Base-by-base conservation (phyloP, 1,139 yeast species). In the Kurtzmaniella quercitrusa region DNA sequence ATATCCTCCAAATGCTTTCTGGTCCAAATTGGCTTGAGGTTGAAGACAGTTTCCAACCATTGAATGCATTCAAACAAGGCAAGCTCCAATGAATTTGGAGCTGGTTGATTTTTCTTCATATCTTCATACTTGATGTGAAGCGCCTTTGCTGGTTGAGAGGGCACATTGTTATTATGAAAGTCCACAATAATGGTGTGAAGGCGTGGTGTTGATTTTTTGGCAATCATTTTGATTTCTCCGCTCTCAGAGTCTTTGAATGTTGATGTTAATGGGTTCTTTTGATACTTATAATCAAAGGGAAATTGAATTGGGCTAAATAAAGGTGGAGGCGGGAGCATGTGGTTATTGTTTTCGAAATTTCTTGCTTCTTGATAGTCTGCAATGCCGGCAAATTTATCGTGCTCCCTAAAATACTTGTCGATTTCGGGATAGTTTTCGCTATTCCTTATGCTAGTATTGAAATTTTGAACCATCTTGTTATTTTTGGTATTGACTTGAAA, bases 311-410 rank as follows among this genome's bases (percentile, higher is more conserved):
- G 80, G 2, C 96, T 83, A 51, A 88, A 85, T 38, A 86, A 64
- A 1, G 97, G 93, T 2, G 97, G 95, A 0, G 98, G 96, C 1
- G 94, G 84, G 18, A 91, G 59, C 47, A 87, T 88, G 48, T 81
- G 76, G 50, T 81, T 79, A 36, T 62, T 59, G 54, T 74, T 71
- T 16, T 65, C 52, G 49, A 63, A 60, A 37, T 55, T 47, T 39
- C 54, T 50, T 3, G 50, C 45, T 21, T 63, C 56, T 40, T 57
- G 58, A 46, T 56, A 63, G 53, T 70, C 77, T 21, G 53, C 44
- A 17, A 65, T 56, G 33, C 61, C 61, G 38, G 65, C 60, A 53
- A 70, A 60, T 19, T 53, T 50, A 11, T 63, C 57, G 41, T 74
- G 74, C 14, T 57, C 49, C 15, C 69, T 68, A 39, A 80, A 71